Percentiles rank a stretch among this genome's conserved stretches.
Evolutionary conservation across 2,329 filamentous ascomycete species (phyloP).

Genomic region (Neofusicoccum sp.): DNA sequence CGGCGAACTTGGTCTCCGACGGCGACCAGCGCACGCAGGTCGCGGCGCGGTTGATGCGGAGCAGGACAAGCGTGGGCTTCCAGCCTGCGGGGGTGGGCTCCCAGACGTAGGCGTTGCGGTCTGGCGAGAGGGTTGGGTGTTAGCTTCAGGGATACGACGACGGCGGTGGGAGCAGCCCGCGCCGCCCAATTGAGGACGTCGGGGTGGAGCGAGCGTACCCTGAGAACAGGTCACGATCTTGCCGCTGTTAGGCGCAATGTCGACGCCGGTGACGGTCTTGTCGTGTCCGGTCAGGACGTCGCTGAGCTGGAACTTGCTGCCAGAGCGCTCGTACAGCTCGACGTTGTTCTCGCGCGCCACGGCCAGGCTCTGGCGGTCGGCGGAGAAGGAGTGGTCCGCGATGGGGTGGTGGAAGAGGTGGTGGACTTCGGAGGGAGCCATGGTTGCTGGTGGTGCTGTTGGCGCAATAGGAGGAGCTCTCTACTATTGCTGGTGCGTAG

Average conservation of each 20-base stretch:
- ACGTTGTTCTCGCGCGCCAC: constrained; percentile 88
- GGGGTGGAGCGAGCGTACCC: constrained; percentile 52
- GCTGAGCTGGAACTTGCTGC: constrained; percentile 75
- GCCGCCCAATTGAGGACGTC: neutral
- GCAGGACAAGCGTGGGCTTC: constrained; percentile 94
- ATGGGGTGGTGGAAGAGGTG: constrained; percentile 97
- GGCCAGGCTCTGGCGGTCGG: constrained; percentile 82
- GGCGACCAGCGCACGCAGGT: constrained; percentile 98
- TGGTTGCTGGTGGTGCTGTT: constrained; percentile 43
- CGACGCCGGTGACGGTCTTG: constrained; percentile 93
- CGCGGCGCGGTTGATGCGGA: constrained; percentile 93
- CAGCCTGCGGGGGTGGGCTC: constrained; percentile 89
- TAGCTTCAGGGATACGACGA: neutral
- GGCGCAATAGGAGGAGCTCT: constrained; percentile 89
- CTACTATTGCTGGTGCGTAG: constrained; percentile 61
- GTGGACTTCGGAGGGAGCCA: constrained; percentile 87
- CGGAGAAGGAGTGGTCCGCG: constrained; percentile 96
- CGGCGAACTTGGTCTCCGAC: constrained; percentile 94
- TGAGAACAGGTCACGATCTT: constrained; percentile 98
- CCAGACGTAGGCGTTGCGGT: constrained; percentile 98
- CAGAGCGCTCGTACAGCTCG: constrained; percentile 77
- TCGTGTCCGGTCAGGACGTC: constrained; percentile 96
- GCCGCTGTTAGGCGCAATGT: constrained; percentile 86
- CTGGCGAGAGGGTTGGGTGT: constrained; percentile 46
- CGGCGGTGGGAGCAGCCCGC: neutral